These are phyloP conservation scores for Xerocomus potaroensis DNA, from an alignment of 768 basidiomycete genomes.

Conservation along the genomic window DNA sequence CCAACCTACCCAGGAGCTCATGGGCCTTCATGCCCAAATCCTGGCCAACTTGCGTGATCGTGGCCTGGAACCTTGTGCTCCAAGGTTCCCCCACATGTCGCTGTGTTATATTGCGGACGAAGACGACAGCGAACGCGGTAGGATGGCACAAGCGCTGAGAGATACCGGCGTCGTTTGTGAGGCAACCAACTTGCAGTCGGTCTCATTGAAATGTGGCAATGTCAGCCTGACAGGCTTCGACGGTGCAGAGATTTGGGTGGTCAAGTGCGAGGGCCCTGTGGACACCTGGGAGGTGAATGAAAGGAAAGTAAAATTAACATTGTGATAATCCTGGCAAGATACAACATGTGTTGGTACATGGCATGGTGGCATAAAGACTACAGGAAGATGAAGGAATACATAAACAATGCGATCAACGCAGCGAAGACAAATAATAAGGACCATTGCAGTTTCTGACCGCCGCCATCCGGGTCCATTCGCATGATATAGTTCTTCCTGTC, in stretches of 20 bases:
- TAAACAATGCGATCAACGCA: conserved; percentile 6
- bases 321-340: too few species aligned
- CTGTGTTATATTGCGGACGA: conserved; percentile 67
- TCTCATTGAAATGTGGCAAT: conserved; percentile 23
- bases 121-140: conserved; percentile 53
- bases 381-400: not conserved
- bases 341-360: not conserved
- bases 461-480: conserved; percentile 9
- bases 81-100: conserved; percentile 68
- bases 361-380: not conserved
- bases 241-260: conserved; percentile 54
- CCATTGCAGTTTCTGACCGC: not conserved
- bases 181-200: conserved; percentile 25
- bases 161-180: conserved; percentile 31
- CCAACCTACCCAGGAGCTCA: conserved; percentile 41
- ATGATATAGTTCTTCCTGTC: conserved; percentile 23
- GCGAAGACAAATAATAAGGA: conserved; percentile 6
- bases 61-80: conserved; percentile 43
- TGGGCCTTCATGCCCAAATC: conserved; percentile 45
- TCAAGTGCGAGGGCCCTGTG: conserved; percentile 56
- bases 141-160: conserved; percentile 42
- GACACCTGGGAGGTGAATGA: conserved; percentile 49
- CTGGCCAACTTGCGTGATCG: conserved; percentile 33
- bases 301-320: conserved; percentile 30
- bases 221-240: conserved; percentile 40